Evolutionary conservation across 768 basidiomycete species (phyloP), one percentile per base, ranked within the genome.

Genomic region (Trametes elegans): DNA sequence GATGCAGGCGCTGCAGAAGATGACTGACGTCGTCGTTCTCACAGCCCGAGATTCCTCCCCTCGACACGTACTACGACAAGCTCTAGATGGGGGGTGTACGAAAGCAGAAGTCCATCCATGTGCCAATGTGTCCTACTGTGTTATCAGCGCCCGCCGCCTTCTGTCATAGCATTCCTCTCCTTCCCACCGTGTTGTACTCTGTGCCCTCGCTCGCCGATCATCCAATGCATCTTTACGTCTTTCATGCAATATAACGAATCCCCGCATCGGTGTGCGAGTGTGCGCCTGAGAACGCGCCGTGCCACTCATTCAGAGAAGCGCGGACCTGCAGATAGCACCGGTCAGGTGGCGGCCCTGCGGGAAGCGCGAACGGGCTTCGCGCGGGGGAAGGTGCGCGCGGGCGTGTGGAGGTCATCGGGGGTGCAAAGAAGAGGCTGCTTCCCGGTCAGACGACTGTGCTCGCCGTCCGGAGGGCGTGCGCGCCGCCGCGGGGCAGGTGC

Each of bases 11-110:
- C 16, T 21, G 35, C 41, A 35, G 27, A 46, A n/a, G 27, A 11
- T 34, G 24, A 24, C 39, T 52, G 42, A 45, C 26, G 46, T 29
- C 32, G 42, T 23, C 9, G 56, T 44, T 61, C 11, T 59, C n/a
- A n/a, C n/a, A 90, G 90, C 88, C 90, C 64, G 94, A 96, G 11
- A 88, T 95, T 51, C 94, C 93, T 40, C 42, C 87, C 51, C 81
- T 93, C 62, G 91, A 93, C 72, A 82, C 82, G 31, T 97, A 94
- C 79, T 94, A 95, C 78, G 94, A 96, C 83, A 96, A 94, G 79
- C 61, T 68, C 57, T 68, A 66, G 64, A 57, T 29, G 49, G 62
- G 57, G 60, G 58, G 21, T 55, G 62, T 63, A 42, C 59, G 56
- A 55, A 41, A 55, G 62, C 61, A 64, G 62, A 62, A 61, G 57